A percentile compares a stretch with the other conserved stretches of the same genome.
Conservation (phyloP, 306 rosid species). For the Boehmeria nivea region DNA sequence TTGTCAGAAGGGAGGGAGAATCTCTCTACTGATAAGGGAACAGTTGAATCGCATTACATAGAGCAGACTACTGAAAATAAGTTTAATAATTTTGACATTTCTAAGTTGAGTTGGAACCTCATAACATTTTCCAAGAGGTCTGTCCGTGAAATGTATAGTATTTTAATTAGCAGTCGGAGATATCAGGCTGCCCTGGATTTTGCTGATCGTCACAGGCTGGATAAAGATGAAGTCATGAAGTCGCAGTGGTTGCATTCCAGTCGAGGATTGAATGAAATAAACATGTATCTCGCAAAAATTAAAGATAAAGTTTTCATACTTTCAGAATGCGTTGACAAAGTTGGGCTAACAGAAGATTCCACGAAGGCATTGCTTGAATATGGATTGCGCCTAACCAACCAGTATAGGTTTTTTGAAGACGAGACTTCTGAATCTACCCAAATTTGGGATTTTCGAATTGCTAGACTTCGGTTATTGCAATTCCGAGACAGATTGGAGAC, state of each 20-base stretch:
- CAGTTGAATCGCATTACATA: constrained; percentile 33
- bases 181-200: constrained; percentile 72
- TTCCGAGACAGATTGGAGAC: constrained; percentile 86
- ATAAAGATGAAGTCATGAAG: constrained; percentile 77
- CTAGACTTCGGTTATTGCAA: constrained; percentile 81
- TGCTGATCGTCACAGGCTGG: constrained; percentile 70
- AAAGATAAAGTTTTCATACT: constrained; percentile 65
- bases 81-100: constrained; percentile 46
- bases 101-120: constrained; percentile 69
- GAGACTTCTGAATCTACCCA: constrained; percentile 38
- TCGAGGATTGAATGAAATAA: constrained; percentile 66
- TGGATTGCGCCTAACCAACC: constrained; percentile 75
- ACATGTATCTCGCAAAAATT: constrained; percentile 49
- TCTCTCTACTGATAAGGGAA: constrained; percentile 30
- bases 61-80: constrained; percentile 55
- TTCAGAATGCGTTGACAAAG: constrained; percentile 75
- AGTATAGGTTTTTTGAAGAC: constrained; percentile 49
- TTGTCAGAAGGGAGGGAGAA: constrained; percentile 35
- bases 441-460: constrained; percentile 65
- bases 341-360: constrained; percentile 80
- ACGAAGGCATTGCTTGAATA: constrained; percentile 68
- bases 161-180: constrained; percentile 51
- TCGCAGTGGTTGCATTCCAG: constrained; percentile 92
- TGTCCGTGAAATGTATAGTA: constrained; percentile 65
- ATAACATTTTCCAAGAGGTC: constrained; percentile 73